phyloP scores from a whole-genome alignment of 1,284 basidiomycete species.

The Malassezia restricta region DNA sequence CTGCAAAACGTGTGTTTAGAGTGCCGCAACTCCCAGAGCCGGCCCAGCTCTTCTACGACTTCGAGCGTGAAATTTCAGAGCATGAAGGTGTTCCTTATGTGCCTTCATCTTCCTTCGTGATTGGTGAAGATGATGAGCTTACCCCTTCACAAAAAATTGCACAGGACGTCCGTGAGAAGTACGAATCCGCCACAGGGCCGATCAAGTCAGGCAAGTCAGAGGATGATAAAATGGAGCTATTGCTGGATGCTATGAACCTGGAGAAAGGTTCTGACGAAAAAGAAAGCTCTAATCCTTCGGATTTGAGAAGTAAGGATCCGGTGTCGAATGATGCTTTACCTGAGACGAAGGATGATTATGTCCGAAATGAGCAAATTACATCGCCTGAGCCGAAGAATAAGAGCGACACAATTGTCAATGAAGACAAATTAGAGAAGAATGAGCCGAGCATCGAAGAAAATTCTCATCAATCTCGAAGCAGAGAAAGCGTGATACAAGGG shows the following conservation, averaged over 20 bases:
- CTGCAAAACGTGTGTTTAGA: conserved; percentile 32
- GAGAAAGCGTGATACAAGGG: not conserved
- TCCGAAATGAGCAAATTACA: not conserved
- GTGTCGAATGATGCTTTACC: too few species aligned
- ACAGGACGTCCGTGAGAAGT: not conserved
- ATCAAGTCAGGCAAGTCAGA: too few species aligned
- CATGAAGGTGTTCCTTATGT: conserved; percentile 3
- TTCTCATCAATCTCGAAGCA: not conserved
- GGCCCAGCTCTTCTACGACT: conserved; percentile 19
- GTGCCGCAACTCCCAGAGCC: conserved; percentile 18
- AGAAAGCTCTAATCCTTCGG: not conserved
- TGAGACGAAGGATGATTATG: too few species aligned
- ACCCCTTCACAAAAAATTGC: conserved; percentile 9
- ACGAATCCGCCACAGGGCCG: not conserved
- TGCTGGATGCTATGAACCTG: too few species aligned
- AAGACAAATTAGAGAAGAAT: not conserved
- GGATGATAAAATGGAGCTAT: too few species aligned
- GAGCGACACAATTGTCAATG: not conserved
- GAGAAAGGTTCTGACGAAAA: not conserved
- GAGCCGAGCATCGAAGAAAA: not conserved
- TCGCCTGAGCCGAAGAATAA: not conserved
- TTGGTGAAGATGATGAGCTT: conserved; percentile 13
- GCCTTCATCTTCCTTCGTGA: conserved; percentile 3
- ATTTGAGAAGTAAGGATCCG: not conserved
- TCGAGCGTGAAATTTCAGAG: conserved; percentile 21